Evolutionary conservation across 108 stramenopile species (phyloP).

Genomic region (Cyclotella choctawhatcheeana): DNA sequence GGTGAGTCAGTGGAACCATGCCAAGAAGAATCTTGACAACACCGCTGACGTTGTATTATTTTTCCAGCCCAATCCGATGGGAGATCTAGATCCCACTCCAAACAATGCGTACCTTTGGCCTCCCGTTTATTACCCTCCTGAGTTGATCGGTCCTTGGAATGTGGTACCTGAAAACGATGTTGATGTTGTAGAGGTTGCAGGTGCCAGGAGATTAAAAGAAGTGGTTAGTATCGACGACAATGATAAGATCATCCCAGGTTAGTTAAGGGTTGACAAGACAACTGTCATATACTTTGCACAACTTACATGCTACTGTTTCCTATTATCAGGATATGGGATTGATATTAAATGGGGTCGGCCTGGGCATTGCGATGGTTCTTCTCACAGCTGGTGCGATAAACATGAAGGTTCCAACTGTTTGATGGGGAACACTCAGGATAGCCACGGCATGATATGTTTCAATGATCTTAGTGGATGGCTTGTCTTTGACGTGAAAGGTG

Average conservation of each 20-base stretch:
- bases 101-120: constrained; percentile 24
- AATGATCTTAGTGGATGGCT: constrained; percentile 43
- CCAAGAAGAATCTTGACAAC: too few relatives aligned
- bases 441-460: constrained; percentile 36
- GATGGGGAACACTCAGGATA: constrained; percentile 29
- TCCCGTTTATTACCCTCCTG: constrained; percentile 22
- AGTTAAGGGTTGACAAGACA: constrained; percentile 10
- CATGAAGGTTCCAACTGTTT: neutral
- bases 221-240: neutral
- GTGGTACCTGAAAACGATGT: constrained; percentile 23
- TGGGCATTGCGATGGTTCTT: constrained; percentile 38
- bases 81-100: constrained; percentile 31
- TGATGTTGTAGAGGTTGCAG: constrained; percentile 23
- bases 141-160: constrained; percentile 20
- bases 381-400: constrained; percentile 43
- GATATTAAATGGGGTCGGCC: constrained; percentile 33
- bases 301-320: constrained; percentile 13
- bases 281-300: too few relatives aligned
- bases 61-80: constrained; percentile 26
- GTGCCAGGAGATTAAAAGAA: constrained; percentile 5
- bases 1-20: too few relatives aligned
- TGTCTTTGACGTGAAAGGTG: constrained; percentile 39
- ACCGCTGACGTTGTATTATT: too few relatives aligned
- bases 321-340: constrained; percentile 41
- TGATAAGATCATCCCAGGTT: neutral